These are phyloP conservation scores for Xylaria sp. DNA, from an alignment of 2,329 filamentous ascomycete species.

Conservation along the genomic window DNA sequence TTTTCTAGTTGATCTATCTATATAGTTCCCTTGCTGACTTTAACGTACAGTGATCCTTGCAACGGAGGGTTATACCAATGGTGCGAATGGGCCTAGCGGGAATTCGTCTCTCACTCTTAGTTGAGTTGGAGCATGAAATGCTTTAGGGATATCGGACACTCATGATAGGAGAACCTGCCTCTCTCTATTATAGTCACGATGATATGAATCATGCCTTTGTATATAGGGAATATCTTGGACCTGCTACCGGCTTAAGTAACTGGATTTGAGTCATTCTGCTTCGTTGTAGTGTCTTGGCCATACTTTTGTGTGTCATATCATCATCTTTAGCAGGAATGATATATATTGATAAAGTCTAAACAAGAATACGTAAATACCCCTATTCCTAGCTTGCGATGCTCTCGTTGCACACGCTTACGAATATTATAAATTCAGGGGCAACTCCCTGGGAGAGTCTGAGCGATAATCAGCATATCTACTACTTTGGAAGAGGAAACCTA, in stretches of 20 bases:
- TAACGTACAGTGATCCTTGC: slow-evolving; percentile 43
- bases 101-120: slow-evolving; percentile 41
- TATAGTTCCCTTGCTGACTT: not conserved
- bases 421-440: no score
- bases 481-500: no score
- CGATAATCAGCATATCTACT: no score
- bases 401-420: no score
- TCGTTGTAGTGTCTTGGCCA: not conserved
- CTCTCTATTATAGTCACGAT: not conserved
- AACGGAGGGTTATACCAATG: slow-evolving; percentile 45
- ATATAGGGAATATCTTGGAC: not conserved
- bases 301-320: no score
- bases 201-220: not conserved
- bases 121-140: slow-evolving; percentile 17
- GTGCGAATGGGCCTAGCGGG: slow-evolving; percentile 42
- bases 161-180: not conserved
- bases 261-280: not conserved
- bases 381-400: no score
- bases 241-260: not conserved
- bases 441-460: no score
- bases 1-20: not conserved
- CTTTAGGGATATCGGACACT: not conserved
- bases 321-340: no score
- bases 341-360: no score
- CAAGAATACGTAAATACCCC: no score